A percentile compares a stretch with the other conserved stretches of the same genome.
phyloP scores from a whole-genome alignment of 305 asterid genomes.

The Salvia sclarea region DNA sequence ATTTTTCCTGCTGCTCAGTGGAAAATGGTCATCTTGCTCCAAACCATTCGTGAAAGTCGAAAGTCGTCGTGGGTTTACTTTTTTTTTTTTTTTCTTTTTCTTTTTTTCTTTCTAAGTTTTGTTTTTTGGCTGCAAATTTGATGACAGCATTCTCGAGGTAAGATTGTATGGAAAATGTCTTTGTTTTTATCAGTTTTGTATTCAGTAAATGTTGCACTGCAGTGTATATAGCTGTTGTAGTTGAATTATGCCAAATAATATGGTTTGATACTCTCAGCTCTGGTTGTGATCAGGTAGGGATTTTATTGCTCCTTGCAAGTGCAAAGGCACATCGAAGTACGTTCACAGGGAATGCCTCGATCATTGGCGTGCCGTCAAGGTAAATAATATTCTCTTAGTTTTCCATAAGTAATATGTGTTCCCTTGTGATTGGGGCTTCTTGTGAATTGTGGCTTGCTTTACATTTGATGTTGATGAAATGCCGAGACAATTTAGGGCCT shows the following conservation, averaged over 20 bases:
- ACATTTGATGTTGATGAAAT: slow-evolving; percentile 6
- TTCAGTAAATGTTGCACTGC: not conserved
- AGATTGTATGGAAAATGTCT: not conserved
- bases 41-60: slow-evolving; percentile 18
- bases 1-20: not conserved
- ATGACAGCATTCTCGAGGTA: not conserved
- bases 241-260: slow-evolving; percentile 7
- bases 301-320: slow-evolving; percentile 91
- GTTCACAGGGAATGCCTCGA: slow-evolving; percentile 71
- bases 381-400: slow-evolving; percentile 21
- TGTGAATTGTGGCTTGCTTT: slow-evolving; percentile 9
- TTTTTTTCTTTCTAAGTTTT: not conserved
- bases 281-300: slow-evolving; percentile 55
- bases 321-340: slow-evolving; percentile 81
- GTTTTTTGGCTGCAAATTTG: slow-evolving; percentile 1
- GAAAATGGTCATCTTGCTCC: slow-evolving; percentile 8
- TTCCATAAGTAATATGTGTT: not conserved
- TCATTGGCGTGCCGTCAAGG: slow-evolving; percentile 77
- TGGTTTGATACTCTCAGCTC: slow-evolving; percentile 13
- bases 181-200: not conserved
- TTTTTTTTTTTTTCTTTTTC: too few species aligned
- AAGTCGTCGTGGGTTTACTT: not conserved
- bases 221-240: not conserved
- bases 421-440: slow-evolving; percentile 12
- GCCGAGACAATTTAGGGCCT: not conserved